Conservation (phyloP, 257 asterid species). For the Orobanche coerulescens region DNA sequence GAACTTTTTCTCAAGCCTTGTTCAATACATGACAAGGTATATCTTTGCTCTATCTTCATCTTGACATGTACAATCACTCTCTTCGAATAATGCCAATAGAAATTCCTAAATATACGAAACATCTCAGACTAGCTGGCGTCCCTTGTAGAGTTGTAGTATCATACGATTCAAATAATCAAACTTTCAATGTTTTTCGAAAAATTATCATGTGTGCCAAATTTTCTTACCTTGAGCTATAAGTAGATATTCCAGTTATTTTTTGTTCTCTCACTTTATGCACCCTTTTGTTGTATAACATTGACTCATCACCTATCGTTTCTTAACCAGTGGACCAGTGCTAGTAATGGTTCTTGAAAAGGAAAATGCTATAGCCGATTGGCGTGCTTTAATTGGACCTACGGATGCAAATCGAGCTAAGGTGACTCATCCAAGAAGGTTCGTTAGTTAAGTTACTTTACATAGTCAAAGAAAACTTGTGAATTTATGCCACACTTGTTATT, state of each 20-base stretch:
- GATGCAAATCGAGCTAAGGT: conserved; percentile 58
- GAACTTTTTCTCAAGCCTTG: conserved; percentile 63
- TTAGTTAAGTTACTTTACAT: not conserved
- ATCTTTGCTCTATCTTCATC: conserved; percentile 1
- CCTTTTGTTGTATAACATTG: not conserved
- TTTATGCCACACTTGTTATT: not conserved
- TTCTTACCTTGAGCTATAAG: not conserved
- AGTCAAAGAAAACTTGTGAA: not conserved
- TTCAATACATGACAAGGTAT: conserved; percentile 74
- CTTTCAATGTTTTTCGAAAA: not conserved
- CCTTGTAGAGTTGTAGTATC: too few relatives aligned
- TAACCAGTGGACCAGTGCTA: conserved; percentile 63
- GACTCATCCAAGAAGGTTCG: conserved; percentile 82
- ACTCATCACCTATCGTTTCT: not conserved
- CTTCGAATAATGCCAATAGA: not conserved
- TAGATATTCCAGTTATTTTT: not conserved
- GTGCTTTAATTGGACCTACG: conserved; percentile 80
- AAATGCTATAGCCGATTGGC: conserved; percentile 83
- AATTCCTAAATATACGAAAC: conserved; percentile 6
- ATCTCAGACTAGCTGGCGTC: conserved; percentile 10
- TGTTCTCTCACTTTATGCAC: not conserved
- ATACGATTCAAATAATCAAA: not conserved
- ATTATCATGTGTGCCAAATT: not conserved
- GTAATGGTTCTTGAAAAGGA: conserved; percentile 74
- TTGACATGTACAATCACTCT: not conserved